Base-by-base conservation (phyloP, 2,329 filamentous ascomycete species). In the Cercospora beticola region DNA sequence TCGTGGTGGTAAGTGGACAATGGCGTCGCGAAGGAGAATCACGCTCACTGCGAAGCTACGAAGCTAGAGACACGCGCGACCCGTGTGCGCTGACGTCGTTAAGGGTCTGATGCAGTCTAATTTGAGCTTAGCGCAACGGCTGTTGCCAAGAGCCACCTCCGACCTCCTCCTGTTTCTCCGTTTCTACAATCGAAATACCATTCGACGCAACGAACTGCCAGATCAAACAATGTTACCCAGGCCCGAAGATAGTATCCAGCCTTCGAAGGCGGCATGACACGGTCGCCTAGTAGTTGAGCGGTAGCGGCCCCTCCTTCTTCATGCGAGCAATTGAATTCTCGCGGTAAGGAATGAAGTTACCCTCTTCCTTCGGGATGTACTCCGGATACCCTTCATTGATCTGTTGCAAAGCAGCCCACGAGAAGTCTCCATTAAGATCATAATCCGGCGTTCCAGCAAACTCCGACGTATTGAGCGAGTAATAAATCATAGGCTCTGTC, bases 61-160 rank as follows among this genome's bases (percentile, higher is more conserved):
- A 36, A 59, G 56, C 56, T 59, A 36, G 56, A 59, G 28, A 59
- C 56, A 30, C 56, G 56, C 56, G 30, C 56, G 56, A 59, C 56
- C 56, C 31, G 56, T 36, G 28, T 31, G 56, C 56, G 56, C 56
- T 59, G 56, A 59, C 56, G 56, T 59, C 56, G 30, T 59, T 23
- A 36, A 36, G 56, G 56, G 49, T 56, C 23, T 56, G 10, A 16
- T 16, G 5, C 0, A 9, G 2, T 9, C 49, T 28, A 56, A 16
- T 30, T 59, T 16, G 9, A 16, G 56, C 56, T 33, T 59, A 33
- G 16, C 56, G 56, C 16, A 14, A 4, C n/a, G 4, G 30, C n/a
- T 16, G 16, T n/a, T 36, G 56, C 56, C 56, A 59, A 59, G 56
- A 30, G 9, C 23, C 14, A 2, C n/a, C n/a, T 18, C n/a, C 14